phyloP scores from a whole-genome alignment of 768 basidiomycete genomes.

The Roridomyces roridus region DNA sequence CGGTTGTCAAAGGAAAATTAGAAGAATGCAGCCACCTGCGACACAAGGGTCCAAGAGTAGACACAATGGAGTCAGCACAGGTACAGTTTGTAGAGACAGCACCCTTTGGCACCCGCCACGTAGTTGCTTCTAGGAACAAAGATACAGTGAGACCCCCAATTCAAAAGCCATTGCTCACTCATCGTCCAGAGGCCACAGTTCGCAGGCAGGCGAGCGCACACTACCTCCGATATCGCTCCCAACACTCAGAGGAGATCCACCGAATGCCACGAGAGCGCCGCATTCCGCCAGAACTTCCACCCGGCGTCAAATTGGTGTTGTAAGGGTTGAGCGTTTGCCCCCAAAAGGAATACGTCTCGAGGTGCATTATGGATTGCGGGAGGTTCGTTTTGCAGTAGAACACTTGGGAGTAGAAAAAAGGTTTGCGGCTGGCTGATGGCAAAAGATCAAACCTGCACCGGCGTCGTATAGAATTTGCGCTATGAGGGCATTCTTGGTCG shows the following conservation, averaged over 20 bases:
- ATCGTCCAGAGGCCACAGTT: conserved; percentile 25
- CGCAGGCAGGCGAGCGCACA: conserved; percentile 38
- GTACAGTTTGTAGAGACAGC: conserved; percentile 44
- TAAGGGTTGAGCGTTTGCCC: conserved; percentile 49
- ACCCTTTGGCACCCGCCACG: conserved; percentile 54
- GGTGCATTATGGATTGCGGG: conserved; percentile 48
- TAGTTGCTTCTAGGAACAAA: conserved; percentile 29
- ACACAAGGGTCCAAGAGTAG: conserved; percentile 62
- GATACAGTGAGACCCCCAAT: too few relatives aligned
- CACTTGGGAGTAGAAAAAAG: conserved; percentile 29
- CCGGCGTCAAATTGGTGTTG: conserved; percentile 48
- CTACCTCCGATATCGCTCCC: conserved; percentile 46
- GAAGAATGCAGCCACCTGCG: conserved; percentile 44
- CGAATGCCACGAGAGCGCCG: conserved; percentile 51
- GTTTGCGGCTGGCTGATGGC: conserved; percentile 24
- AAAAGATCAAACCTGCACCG: conserved; percentile 45
- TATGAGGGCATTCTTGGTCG: conserved; percentile 27
- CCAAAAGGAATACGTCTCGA: conserved; percentile 41
- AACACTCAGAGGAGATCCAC: conserved; percentile 51
- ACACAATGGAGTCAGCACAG: conserved; percentile 55
- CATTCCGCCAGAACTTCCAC: conserved; percentile 65
- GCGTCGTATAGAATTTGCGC: conserved; percentile 44
- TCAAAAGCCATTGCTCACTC: conserved; percentile 7
- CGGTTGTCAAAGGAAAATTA: too few relatives aligned
- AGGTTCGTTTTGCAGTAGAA: conserved; percentile 51